Conservation (phyloP, 257 asterid species). For the Solanum appendiculatum region DNA sequence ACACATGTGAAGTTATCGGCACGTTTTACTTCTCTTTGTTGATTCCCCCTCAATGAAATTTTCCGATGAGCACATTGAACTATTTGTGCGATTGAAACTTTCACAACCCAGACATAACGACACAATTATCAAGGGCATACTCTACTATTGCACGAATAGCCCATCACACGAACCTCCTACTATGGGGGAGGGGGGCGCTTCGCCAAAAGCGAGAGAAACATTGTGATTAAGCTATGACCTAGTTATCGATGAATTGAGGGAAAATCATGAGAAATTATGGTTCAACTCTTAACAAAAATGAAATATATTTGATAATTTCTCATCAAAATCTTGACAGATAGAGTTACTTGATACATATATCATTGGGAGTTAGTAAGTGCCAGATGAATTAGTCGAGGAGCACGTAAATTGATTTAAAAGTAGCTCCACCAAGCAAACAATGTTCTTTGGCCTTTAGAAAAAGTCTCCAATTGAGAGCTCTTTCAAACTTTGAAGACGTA, state of each 20-base stretch:
- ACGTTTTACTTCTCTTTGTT: background rate
- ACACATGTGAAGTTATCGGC: background rate
- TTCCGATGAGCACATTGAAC: background rate
- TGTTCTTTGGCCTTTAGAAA: background rate
- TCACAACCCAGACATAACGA: background rate
- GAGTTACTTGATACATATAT: background rate
- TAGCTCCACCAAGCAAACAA: background rate
- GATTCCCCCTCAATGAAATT: background rate
- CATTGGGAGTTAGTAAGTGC: background rate
- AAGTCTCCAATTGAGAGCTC: background rate
- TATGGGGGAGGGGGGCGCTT: background rate
- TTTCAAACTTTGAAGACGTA: background rate
- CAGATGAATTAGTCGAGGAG: background rate
- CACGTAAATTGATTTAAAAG: too few species aligned
- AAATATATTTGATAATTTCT: background rate
- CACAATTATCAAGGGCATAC: background rate
- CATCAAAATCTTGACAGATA: background rate
- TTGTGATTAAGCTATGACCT: background rate
- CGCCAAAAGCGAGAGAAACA: background rate
- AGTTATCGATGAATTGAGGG: background rate
- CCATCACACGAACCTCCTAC: background rate
- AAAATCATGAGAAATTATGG: background rate
- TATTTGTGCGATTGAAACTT: background rate
- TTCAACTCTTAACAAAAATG: background rate
- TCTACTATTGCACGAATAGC: background rate